Evolutionary conservation across 2,329 filamentous ascomycete species (phyloP).

Genomic region (Cercospora sp.): DNA sequence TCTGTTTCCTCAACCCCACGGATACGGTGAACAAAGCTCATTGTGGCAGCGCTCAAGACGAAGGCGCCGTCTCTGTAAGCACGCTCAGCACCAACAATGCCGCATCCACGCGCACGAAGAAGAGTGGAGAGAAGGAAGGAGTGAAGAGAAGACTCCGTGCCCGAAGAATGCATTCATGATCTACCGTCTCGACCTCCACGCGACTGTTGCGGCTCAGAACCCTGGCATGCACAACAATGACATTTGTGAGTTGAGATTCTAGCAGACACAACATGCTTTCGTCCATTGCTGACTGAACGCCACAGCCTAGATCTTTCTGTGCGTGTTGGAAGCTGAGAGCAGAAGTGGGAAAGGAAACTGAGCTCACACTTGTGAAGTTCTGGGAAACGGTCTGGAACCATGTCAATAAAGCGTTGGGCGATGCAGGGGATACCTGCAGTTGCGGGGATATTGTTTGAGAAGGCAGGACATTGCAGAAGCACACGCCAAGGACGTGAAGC

Average conservation of each 20-base stretch:
- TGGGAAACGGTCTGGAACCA: neutral
- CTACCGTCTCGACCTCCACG: constrained; percentile 21
- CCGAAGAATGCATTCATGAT: constrained; percentile 26
- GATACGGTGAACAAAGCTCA: too few species aligned
- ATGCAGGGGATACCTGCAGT: neutral
- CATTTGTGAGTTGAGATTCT: constrained; percentile 15
- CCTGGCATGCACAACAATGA: constrained; percentile 24
- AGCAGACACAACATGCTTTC: neutral
- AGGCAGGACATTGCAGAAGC: neutral
- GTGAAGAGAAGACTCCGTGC: constrained; percentile 14
- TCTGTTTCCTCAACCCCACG: too few species aligned
- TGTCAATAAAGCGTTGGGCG: neutral
- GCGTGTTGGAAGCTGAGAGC: neutral
- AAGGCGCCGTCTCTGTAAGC: constrained; percentile 19
- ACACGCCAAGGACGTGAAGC: constrained; percentile 21
- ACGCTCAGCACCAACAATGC: constrained; percentile 17
- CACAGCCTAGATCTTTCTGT: neutral
- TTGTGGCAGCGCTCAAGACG: neutral
- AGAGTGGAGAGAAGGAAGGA: neutral
- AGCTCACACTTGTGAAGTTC: neutral
- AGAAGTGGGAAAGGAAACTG: neutral
- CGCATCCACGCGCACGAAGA: constrained; percentile 18
- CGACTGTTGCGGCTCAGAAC: constrained; percentile 14
- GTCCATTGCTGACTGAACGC: neutral
- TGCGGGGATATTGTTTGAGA: constrained; percentile 3